Base-by-base conservation (phyloP, 495 filamentous ascomycete species). In the Schizothecium vesticola region DNA sequence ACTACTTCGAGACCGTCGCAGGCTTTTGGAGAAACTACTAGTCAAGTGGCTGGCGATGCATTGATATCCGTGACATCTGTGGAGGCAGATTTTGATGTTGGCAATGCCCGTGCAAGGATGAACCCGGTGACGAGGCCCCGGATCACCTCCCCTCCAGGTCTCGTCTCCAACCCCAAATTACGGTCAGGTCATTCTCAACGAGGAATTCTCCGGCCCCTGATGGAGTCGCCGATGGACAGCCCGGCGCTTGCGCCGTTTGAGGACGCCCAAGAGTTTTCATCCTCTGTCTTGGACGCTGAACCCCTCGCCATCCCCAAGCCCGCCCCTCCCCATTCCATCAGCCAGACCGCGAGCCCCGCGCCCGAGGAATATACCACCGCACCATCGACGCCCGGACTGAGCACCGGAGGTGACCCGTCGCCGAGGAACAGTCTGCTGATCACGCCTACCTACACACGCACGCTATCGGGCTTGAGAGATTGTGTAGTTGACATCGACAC, bases 371-470 rank as follows among this genome's bases (percentile, higher is more conserved):
- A 75, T 67, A 77, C 77, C 26, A 77, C 75, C 25, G 72, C 77
- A 55, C 79, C 79, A 11, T 78, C 79, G 10, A 80, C 80, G 21
- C 80, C 80, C 22, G 80, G 69, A 8, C 56, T 82, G 12, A 76
- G 75, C 65, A 72, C 69, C 22, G 78, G 80, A 25, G 69, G 63
- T 21, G 75, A 72, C 11, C 76, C 79, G 3, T 82, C 80, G 29
- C 78, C 77, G 22, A 72, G 73, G 21, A 72, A 77, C 65, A 82
- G 78, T 63, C 36, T 78, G 25, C 26, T 77, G 65, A 70, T 63
- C 26, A 77, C 75, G n/a, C 75, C 77, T 10, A 57, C 60, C 56
- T 68, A 28, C 24, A 56, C 67, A 33, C 68, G 71, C 59, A 72
- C 67, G 13, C 21, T 64, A 3, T 66, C 71, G 65, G 71, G 62